A percentile compares a stretch with the other conserved stretches of the same genome.
phyloP scores from a whole-genome alignment of 495 filamentous ascomycete species.

The Aspergillus indologenus region DNA sequence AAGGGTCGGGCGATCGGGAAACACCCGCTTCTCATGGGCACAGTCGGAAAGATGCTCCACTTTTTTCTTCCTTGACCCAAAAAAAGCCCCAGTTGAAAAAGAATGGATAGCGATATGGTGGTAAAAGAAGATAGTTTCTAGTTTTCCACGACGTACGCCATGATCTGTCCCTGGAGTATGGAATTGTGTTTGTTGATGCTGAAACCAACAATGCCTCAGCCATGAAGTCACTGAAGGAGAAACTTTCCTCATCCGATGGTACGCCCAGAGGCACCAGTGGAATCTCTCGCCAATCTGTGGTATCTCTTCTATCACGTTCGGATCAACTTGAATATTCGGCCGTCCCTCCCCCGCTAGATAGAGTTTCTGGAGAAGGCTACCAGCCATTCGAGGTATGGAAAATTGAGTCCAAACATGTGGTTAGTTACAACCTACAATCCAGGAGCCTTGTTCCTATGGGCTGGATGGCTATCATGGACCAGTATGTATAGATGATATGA shows the following conservation, averaged over 20 bases:
- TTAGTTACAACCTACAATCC: background rate
- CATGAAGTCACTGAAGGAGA: background rate
- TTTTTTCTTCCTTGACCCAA: background rate
- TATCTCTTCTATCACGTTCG: background rate
- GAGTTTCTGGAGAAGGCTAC: slow-evolving; percentile 8
- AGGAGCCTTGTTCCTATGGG: too few species aligned
- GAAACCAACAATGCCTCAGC: slow-evolving; percentile 11
- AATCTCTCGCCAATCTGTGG: background rate
- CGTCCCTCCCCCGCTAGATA: slow-evolving; percentile 6
- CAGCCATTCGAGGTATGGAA: slow-evolving; percentile 8
- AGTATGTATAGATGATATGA: too few species aligned
- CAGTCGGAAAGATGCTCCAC: slow-evolving; percentile 20
- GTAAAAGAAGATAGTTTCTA: background rate
- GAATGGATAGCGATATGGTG: slow-evolving; percentile 11
- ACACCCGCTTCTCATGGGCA: slow-evolving; percentile 16
- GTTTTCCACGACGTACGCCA: too few species aligned
- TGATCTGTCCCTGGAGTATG: slow-evolving; percentile 7
- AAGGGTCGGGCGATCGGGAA: slow-evolving; percentile 21
- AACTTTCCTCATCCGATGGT: background rate
- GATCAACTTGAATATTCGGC: slow-evolving; percentile 1
- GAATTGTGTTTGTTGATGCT: slow-evolving; percentile 10
- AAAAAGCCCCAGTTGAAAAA: too few species aligned
- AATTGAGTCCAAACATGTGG: background rate
- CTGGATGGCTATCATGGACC: too few species aligned
- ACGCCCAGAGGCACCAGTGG: background rate